Conservation (phyloP, 2,329 filamentous ascomycete species). For the Claviceps spartinae region DNA sequence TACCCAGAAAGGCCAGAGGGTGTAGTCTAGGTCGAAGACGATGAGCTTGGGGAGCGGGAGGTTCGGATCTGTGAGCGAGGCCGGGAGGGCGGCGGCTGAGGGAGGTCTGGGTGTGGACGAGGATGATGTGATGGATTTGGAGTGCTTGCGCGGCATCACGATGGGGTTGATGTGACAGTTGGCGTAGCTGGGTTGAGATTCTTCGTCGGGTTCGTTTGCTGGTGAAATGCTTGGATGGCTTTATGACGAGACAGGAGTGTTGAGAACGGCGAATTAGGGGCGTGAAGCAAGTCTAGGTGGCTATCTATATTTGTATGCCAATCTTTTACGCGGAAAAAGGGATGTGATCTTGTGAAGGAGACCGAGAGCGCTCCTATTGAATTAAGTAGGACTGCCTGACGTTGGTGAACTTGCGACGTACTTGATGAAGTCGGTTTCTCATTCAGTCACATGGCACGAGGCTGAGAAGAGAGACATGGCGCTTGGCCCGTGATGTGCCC, state of each 20-base stretch:
- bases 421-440: background rate
- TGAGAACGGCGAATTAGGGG: background rate
- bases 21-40: constrained; percentile 95
- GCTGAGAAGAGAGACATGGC: background rate
- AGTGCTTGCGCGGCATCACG: constrained; percentile 20
- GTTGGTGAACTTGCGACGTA: background rate
- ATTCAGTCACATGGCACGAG: background rate
- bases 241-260: background rate
- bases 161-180: too few relatives aligned
- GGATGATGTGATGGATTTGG: constrained; percentile 13
- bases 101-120: background rate
- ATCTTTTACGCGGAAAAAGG: background rate
- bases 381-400: too few relatives aligned
- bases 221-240: too few relatives aligned
- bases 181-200: background rate
- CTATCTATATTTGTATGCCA: background rate
- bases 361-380: too few relatives aligned
- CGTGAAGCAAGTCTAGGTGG: background rate
- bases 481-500: too few relatives aligned
- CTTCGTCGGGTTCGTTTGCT: background rate
- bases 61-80: constrained; percentile 33
- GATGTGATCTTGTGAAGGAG: background rate
- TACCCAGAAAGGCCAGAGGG: constrained; percentile 97
- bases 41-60: constrained; percentile 69
- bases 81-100: constrained; percentile 16